These are phyloP conservation scores for Diplogelasinospora grovesii DNA, from an alignment of 495 filamentous ascomycete genomes.

Conservation along the genomic window DNA sequence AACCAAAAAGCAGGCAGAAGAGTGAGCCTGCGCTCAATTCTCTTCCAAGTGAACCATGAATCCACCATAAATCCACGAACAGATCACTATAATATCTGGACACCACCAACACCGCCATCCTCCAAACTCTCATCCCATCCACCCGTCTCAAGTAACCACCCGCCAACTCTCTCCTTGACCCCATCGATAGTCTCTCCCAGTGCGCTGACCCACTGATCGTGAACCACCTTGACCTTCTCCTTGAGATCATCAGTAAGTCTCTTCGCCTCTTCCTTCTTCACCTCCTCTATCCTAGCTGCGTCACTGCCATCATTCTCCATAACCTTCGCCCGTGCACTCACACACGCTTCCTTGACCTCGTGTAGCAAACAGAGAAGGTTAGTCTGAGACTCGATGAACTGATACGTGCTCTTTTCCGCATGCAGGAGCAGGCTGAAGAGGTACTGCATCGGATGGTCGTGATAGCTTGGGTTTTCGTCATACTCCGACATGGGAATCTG, in stretches of 20 bases:
- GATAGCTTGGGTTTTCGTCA: constrained; percentile 77
- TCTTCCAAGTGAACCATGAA: no score
- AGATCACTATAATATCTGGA: no score
- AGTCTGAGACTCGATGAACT: constrained; percentile 92
- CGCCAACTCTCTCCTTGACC: constrained; percentile 52
- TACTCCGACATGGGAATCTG: constrained; percentile 73
- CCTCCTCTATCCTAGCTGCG: constrained; percentile 49
- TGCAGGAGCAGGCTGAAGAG: constrained; percentile 76
- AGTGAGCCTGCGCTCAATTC: no score
- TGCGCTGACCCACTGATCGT: constrained; percentile 69
- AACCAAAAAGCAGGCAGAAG: no score
- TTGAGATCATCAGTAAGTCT: constrained; percentile 79
- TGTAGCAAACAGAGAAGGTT: constrained; percentile 91
- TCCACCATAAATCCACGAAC: background rate
- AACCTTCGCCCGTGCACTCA: constrained; percentile 51
- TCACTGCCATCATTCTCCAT: constrained; percentile 54
- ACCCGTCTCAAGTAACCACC: constrained; percentile 58
- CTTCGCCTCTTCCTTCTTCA: constrained; percentile 56
- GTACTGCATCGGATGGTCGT: constrained; percentile 76
- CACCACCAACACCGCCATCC: constrained; percentile 40
- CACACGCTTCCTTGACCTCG: constrained; percentile 78
- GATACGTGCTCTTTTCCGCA: constrained; percentile 84
- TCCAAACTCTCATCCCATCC: constrained; percentile 67
- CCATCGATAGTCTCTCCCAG: constrained; percentile 43
- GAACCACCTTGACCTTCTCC: constrained; percentile 82